phyloP scores from a whole-genome alignment of 768 basidiomycete genomes.

The Boletellus emodensis region DNA sequence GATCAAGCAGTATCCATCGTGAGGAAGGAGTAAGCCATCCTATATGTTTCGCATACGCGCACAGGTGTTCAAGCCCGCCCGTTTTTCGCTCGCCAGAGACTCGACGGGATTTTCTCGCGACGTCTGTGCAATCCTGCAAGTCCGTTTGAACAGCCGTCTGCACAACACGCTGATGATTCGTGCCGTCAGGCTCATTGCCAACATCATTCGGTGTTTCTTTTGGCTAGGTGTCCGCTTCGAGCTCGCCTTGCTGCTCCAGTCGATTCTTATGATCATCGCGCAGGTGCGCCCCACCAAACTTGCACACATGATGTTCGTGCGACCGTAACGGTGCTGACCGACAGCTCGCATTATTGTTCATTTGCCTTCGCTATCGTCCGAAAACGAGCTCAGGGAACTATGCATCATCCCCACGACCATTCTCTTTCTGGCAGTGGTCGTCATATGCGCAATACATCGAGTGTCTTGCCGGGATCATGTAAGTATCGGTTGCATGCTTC shows the following conservation, averaged over 20 bases:
- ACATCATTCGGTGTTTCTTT: slow-evolving; percentile 87
- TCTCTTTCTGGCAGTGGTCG: slow-evolving; percentile 85
- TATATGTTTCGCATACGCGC: slow-evolving; percentile 1
- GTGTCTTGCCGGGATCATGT: slow-evolving; percentile 79
- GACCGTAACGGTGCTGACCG: slow-evolving; percentile 14
- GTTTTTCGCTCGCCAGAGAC: slow-evolving; percentile 47
- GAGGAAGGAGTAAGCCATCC: slow-evolving; percentile 54
- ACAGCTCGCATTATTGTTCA: slow-evolving; percentile 75
- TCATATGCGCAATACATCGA: slow-evolving; percentile 77
- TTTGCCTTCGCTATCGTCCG: slow-evolving; percentile 73
- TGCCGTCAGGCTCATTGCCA: slow-evolving; percentile 61
- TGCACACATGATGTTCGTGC: slow-evolving; percentile 13
- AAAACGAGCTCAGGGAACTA: slow-evolving; percentile 54
- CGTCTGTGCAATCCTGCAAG: slow-evolving; percentile 78
- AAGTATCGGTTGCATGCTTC: slow-evolving; percentile 7
- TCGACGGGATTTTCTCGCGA: slow-evolving; percentile 84
- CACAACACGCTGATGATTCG: slow-evolving; percentile 7
- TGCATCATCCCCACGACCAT: slow-evolving; percentile 57
- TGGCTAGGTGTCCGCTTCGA: slow-evolving; percentile 84
- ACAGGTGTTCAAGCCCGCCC: slow-evolving; percentile 1
- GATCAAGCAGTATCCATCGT: slow-evolving; percentile 83
- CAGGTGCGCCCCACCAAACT: slow-evolving; percentile 48
- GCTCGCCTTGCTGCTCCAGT: slow-evolving; percentile 71
- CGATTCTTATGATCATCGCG: slow-evolving; percentile 78
- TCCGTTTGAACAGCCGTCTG: slow-evolving; percentile 5